These are phyloP conservation scores for Leptodontidium sp. DNA, from an alignment of 2,329 filamentous ascomycete species.

Conservation along the genomic window DNA sequence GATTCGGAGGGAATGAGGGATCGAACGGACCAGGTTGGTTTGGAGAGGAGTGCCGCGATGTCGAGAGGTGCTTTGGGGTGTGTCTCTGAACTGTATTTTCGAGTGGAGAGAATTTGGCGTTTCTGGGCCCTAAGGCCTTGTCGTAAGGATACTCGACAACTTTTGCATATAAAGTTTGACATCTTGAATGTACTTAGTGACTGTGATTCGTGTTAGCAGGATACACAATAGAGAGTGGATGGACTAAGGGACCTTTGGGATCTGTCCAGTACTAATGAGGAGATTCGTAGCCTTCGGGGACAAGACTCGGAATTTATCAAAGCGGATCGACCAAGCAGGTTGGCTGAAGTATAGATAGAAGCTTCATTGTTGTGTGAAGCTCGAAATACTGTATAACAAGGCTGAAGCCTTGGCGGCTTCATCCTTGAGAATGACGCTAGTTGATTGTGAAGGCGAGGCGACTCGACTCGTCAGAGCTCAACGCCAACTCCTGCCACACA, in stretches of 20 bases:
- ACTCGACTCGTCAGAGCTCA: constrained; percentile 29
- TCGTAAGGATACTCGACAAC: constrained; percentile 32
- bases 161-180: constrained; percentile 33
- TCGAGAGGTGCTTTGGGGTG: constrained; percentile 1
- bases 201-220: background rate
- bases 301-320: no score
- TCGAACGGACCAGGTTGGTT: constrained; percentile 84
- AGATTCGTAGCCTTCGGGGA: background rate
- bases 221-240: background rate
- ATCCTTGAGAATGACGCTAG: constrained; percentile 9
- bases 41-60: constrained; percentile 62
- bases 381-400: constrained; percentile 7
- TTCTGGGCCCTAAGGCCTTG: constrained; percentile 11
- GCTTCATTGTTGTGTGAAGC: background rate
- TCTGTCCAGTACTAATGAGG: background rate
- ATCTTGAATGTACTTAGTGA: constrained; percentile 23
- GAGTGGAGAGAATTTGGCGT: constrained; percentile 7
- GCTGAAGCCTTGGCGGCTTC: constrained; percentile 11
- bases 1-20: constrained; percentile 67
- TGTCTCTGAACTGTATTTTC: constrained; percentile 20
- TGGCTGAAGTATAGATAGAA: background rate
- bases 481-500: constrained; percentile 24
- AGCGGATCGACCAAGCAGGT: no score
- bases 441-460: constrained; percentile 26
- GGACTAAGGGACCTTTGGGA: background rate